These are phyloP conservation scores for Xylogone sp. DNA, from an alignment of 2,329 filamentous ascomycete species.

Conservation along the genomic window DNA sequence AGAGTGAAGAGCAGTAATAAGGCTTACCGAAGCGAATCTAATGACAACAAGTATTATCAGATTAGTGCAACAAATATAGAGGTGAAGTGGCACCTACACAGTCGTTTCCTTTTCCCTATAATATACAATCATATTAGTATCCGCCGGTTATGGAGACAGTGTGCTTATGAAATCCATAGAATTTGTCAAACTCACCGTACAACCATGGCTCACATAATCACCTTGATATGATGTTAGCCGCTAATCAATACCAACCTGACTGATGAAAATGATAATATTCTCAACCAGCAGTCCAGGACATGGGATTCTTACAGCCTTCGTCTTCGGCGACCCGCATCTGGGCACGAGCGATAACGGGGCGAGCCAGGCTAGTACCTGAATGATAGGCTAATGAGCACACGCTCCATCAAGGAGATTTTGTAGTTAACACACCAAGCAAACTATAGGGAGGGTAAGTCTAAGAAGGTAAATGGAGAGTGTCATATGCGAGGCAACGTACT, in stretches of 20 bases:
- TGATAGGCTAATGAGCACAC: background rate
- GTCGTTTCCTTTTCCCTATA: slow-evolving; percentile 56
- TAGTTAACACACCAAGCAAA: slow-evolving; percentile 2
- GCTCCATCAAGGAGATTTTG: too few relatives aligned
- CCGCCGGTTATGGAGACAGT: too few relatives aligned
- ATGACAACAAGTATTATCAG: too few relatives aligned
- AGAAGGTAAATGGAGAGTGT: slow-evolving; percentile 52
- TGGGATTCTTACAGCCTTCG: slow-evolving; percentile 38
- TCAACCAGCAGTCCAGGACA: slow-evolving; percentile 30
- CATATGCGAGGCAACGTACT: slow-evolving; percentile 50
- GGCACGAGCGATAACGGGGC: slow-evolving; percentile 66
- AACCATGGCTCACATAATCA: slow-evolving; percentile 2
- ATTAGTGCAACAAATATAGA: too few relatives aligned
- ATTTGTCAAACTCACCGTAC: too few relatives aligned
- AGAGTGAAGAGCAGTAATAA: too few relatives aligned
- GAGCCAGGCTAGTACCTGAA: slow-evolving; percentile 57
- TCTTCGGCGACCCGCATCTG: slow-evolving; percentile 62
- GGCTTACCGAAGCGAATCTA: slow-evolving; percentile 44
- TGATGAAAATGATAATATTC: slow-evolving; percentile 21
- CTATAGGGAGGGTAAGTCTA: slow-evolving; percentile 22
- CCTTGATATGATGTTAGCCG: background rate
- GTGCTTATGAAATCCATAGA: too few relatives aligned
- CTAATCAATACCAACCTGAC: background rate
- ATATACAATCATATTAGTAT: too few relatives aligned
- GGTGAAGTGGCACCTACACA: too few relatives aligned